phyloP scores from a whole-genome alignment of 306 rosid species.

The Morella rubra region DNA sequence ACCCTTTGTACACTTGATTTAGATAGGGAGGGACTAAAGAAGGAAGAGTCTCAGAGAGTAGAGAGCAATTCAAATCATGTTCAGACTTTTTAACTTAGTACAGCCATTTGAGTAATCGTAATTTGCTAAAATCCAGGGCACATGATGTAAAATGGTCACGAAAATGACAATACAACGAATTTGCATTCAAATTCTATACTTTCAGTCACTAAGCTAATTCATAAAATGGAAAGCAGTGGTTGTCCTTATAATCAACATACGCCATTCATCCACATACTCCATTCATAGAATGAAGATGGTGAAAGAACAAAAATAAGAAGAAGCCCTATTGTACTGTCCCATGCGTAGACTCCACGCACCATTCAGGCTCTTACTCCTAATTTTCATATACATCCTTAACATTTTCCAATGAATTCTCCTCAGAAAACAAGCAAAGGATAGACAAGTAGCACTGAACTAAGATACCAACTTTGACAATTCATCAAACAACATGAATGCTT shows the following conservation, averaged over 20 bases:
- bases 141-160: no score
- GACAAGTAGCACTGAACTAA: constrained; percentile 7
- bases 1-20: neutral
- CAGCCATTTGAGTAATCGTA: neutral
- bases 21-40: neutral
- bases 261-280: neutral
- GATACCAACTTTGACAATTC: constrained; percentile 35
- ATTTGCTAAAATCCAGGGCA: neutral
- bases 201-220: neutral
- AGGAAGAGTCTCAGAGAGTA: neutral
- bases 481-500: constrained; percentile 43
- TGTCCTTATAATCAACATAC: no score
- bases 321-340: no score
- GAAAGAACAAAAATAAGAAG: no score
- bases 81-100: neutral
- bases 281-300: no score
- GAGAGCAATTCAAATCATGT: neutral
- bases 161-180: no score
- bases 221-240: neutral
- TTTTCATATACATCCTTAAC: neutral
- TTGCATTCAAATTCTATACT: neutral
- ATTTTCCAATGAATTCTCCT: neutral
- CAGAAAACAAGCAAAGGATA: neutral
- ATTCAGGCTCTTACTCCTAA: neutral
- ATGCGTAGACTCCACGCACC: neutral